Evolutionary conservation across 805 yeast genomes (phyloP).

Genomic region (Tetrapisispora nanseiensis): DNA sequence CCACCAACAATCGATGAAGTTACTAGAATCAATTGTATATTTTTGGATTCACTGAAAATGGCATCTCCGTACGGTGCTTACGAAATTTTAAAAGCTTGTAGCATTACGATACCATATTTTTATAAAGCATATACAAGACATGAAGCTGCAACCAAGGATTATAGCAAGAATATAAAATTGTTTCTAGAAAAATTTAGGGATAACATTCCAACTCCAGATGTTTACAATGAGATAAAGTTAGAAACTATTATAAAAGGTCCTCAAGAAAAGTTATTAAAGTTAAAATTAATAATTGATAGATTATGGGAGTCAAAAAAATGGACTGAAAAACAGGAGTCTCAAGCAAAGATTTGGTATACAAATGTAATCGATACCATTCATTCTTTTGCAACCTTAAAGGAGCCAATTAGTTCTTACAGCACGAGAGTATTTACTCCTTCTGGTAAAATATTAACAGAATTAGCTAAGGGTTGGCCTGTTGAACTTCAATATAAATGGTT

Average conservation of each 20-base stretch:
- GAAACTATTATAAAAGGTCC: conserved; percentile 60
- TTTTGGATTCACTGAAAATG: conserved; percentile 59
- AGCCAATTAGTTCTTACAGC: conserved; percentile 37
- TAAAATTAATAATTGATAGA: conserved; percentile 60
- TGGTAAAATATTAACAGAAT: conserved; percentile 76
- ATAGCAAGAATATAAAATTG: conserved; percentile 37
- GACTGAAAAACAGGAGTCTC: conserved; percentile 14
- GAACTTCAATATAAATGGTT: conserved; percentile 86
- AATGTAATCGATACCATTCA: conserved; percentile 59
- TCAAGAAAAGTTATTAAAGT: conserved; percentile 52
- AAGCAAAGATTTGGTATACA: conserved; percentile 35
- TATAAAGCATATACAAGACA: conserved; percentile 90
- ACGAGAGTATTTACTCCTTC: conserved; percentile 80
- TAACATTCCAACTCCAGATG: conserved; percentile 20
- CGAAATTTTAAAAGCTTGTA: conserved; percentile 74
- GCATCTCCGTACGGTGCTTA: conserved; percentile 63
- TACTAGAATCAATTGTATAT: conserved; percentile 78
- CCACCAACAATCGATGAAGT: conserved; percentile 96
- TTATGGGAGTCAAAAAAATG: conserved; percentile 39
- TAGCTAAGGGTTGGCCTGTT: conserved; percentile 81
- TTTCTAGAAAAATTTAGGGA: conserved; percentile 33
- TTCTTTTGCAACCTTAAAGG: conserved; percentile 60
- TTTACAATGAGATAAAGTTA: conserved; percentile 42
- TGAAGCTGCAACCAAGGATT: conserved; percentile 78
- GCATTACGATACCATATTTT: conserved; percentile 76